Evolutionary conservation across 2,329 filamentous ascomycete genomes (phyloP).

Genomic region (Hypoxylon sp.): DNA sequence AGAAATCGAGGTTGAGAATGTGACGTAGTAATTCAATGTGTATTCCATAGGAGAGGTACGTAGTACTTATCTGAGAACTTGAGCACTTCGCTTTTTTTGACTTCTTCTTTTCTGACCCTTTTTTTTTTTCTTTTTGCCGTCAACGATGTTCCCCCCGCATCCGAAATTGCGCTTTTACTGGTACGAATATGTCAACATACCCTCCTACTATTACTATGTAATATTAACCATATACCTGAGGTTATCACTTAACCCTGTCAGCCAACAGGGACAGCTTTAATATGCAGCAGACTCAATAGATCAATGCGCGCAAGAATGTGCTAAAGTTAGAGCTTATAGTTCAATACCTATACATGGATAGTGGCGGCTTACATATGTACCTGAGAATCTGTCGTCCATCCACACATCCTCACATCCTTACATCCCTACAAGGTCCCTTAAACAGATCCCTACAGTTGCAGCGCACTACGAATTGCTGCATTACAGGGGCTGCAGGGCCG

Average conservation of each 20-base stretch:
- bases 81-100: constrained; percentile 8
- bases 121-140: constrained; percentile 18
- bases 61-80: constrained; percentile 21
- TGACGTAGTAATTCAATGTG: neutral
- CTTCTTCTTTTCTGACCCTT: neutral
- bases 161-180: constrained; percentile 17
- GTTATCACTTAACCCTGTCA: neutral
- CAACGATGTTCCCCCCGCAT: constrained; percentile 20
- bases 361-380: neutral
- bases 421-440: neutral
- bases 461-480: constrained; percentile 25
- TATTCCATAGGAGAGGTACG: constrained; percentile 5
- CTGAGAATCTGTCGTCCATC: neutral
- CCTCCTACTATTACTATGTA: too few relatives aligned
- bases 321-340: constrained; percentile 1
- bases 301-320: constrained; percentile 1
- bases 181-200: constrained; percentile 15
- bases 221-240: neutral
- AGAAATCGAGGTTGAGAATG: neutral
- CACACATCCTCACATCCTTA: neutral
- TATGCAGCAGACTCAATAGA: neutral
- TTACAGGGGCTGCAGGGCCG: constrained; percentile 29
- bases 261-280: neutral
- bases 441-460: constrained; percentile 37
- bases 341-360: neutral